Evolutionary conservation across 1,284 basidiomycete species (phyloP), one percentile per base, ranked within the genome.

Genomic region (Leccinum subrobustum): DNA sequence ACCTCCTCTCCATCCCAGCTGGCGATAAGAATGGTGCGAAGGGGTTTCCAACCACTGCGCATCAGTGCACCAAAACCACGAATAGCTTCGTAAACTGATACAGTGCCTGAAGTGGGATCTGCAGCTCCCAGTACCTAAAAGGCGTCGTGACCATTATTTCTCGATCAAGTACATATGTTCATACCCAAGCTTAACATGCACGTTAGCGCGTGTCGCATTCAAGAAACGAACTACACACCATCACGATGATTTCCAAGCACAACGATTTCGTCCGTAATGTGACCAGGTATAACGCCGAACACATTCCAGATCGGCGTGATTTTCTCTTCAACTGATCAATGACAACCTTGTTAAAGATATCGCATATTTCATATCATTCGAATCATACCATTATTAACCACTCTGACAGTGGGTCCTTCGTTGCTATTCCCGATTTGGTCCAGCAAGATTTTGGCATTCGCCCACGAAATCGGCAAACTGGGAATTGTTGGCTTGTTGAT

Each of bases 1-100:
- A 84, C 83, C 78, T 92, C 93, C 70, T 95, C 93, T 2, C 85
- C 93, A 68, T 76, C 91, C 91, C 91, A 93, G 63, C 85, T 86
- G 2, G 89, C 90, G 35, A 93, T 79, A 12, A 92, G 73, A 69
- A 94, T 86, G 11, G 89, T 93, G 48, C 93, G 79, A 33, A 93
- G 73, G 3, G 93, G 93, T 68, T 83, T 87, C 93, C 93, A 95
- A 16, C 91, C 93, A 33, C 78, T 79, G 64, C 76, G 76, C 35
- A 89, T 68, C 0, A 95, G 77, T 5, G 76, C 75, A 37, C 90
- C 91, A 56, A 92, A 82, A 4, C 89, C 92, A 51, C 84, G 83
- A 57, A 93, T 80, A 31, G 88, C 77, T 69, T 95, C 92, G 65
- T 88, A 81, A 60, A 92, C 76, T 4, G 87, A 81, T 1, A 86